Evolutionary conservation across 2,329 filamentous ascomycete genomes (phyloP), one percentile per base, ranked within the genome.

Genomic region (Thermothelomyces thermophilus): DNA sequence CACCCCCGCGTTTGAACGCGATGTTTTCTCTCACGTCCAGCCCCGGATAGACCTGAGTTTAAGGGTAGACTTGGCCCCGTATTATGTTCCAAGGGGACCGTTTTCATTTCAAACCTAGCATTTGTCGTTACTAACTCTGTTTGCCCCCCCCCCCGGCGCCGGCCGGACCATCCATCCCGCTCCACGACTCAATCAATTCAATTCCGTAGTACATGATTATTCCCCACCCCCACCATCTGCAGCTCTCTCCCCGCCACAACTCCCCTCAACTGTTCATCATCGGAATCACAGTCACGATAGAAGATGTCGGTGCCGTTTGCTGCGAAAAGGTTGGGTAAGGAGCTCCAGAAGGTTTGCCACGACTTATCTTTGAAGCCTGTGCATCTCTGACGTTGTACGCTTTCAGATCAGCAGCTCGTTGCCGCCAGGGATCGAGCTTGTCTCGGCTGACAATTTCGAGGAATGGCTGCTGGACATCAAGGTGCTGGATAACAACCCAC

Each of bases 391-490:
- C 33, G 11, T 3, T 3, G n/a, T 35, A 31, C 20, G 22, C 43
- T 33, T 20, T 41, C 54, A 83, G 79, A 79, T 82, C 56, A 69
- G 72, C 43, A 75, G 71, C 54, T 74, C 73, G 53, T 64, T 83
- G 34, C 82, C 83, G 35, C 80, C 81, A 16, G 82, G 82, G 46
- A 95, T 98, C 67, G 75, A 79, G 42, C 80, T 97, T 42, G 82
- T 94, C 52, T 80, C 83, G 41, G 83, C 88, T 50, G 87, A 94
- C 41, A 84, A 90, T 66, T 83, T 95, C 46, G 79, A 88, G 63
- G 85, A 93, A 71, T 98, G 93, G 94, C 75, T 84, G 44, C 83
- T 97, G 70, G 94, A 98, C 65, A 94, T 98, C 47, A 74, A 79
- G 58, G 91, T 98, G 46, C 79, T 97, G 35, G 93, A 97, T 67